Percentiles rank a stretch among this genome's conserved stretches.
Evolutionary conservation across 2,329 filamentous ascomycete genomes (phyloP).

Genomic region (Cryoendolithus antarcticus): DNA sequence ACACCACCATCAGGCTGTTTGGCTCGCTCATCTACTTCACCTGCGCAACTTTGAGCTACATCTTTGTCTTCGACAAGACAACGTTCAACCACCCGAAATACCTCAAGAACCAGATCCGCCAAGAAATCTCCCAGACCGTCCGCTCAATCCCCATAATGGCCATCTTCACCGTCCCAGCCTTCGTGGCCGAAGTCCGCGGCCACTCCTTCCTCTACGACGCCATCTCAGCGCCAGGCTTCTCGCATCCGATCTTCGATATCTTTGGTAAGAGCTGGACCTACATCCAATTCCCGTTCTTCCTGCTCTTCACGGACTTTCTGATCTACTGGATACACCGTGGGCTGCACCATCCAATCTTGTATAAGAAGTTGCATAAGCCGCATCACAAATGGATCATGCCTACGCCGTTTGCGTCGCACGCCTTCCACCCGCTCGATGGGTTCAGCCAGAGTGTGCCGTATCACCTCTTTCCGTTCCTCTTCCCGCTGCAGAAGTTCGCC

Average conservation of each 20-base stretch:
- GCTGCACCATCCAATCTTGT: slow-evolving; percentile 66
- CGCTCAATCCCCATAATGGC: slow-evolving; percentile 71
- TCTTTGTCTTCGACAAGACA: slow-evolving; percentile 82
- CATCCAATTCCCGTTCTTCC: slow-evolving; percentile 76
- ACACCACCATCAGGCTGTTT: slow-evolving; percentile 53
- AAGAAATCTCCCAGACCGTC: slow-evolving; percentile 75
- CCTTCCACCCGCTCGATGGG: slow-evolving; percentile 89
- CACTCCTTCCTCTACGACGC: slow-evolving; percentile 79
- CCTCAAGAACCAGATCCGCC: slow-evolving; percentile 79
- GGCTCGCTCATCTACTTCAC: slow-evolving; percentile 75
- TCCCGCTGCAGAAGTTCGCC: slow-evolving; percentile 82
- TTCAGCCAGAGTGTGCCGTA: slow-evolving; percentile 83
- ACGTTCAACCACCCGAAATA: slow-evolving; percentile 86
- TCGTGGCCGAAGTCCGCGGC: slow-evolving; percentile 71
- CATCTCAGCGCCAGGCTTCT: slow-evolving; percentile 16
- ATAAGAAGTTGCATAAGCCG: slow-evolving; percentile 87
- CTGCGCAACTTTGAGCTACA: slow-evolving; percentile 70
- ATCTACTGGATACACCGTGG: slow-evolving; percentile 89
- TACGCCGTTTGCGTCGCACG: slow-evolving; percentile 80
- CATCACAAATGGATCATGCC: slow-evolving; percentile 99
- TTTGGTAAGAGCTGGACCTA: slow-evolving; percentile 50
- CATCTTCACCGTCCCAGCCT: slow-evolving; percentile 66
- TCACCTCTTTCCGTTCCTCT: slow-evolving; percentile 84
- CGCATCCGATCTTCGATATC: slow-evolving; percentile 16
- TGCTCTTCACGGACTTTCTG: slow-evolving; percentile 76